These are phyloP conservation scores for Coemansia sp. DNA, from an alignment of 192 early-diverging fungal species.

Conservation along the genomic window DNA sequence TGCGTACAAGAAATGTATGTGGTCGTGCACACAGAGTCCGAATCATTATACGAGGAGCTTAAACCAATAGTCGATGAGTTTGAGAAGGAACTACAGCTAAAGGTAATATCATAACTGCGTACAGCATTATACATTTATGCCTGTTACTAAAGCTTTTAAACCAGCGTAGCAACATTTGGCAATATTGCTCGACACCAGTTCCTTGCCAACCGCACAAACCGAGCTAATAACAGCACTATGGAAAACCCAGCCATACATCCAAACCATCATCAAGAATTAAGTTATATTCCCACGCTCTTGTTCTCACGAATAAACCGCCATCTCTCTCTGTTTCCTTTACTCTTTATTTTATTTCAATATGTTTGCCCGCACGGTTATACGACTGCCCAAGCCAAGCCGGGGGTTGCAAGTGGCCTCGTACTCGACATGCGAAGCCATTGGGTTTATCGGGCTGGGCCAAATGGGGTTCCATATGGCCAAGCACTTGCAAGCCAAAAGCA, in stretches of 20 bases:
- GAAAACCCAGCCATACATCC: conserved; percentile 38
- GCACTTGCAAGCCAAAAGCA: conserved; percentile 68
- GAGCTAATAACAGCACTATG: conserved; percentile 43
- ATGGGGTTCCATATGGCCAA: conserved; percentile 93
- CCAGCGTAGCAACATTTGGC: conserved; percentile 35
- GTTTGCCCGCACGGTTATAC: background rate
- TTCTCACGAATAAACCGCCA: background rate
- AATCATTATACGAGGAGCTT: background rate
- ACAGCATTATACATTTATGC: background rate
- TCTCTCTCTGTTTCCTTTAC: background rate
- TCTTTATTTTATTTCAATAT: background rate
- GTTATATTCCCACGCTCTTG: conserved; percentile 9
- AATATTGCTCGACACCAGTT: conserved; percentile 11
- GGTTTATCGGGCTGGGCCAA: conserved; percentile 82
- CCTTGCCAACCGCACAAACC: conserved; percentile 23
- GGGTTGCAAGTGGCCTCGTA: background rate
- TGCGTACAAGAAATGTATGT: conserved; percentile 30
- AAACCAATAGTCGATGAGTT: conserved; percentile 11
- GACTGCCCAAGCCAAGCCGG: background rate
- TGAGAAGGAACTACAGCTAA: conserved; percentile 48
- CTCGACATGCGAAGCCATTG: conserved; percentile 20
- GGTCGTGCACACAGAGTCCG: background rate
- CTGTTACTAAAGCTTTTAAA: background rate
- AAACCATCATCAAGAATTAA: conserved; percentile 5
- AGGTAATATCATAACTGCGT: conserved; percentile 18